Evolutionary conservation across 441 rosid species (phyloP).

Genomic region (Gossypium davidsonii): DNA sequence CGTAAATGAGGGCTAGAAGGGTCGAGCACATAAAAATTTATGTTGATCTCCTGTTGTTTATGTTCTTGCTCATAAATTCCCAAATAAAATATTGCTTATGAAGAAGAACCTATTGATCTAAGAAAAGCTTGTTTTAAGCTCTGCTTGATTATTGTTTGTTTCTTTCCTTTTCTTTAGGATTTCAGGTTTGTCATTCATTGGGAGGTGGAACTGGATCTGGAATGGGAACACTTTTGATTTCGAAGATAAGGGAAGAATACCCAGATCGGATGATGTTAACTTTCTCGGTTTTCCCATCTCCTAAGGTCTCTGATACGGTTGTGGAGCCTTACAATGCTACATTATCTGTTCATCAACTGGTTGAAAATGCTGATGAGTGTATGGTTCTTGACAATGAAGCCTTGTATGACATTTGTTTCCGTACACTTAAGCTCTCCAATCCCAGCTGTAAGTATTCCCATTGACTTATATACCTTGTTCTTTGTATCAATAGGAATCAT

Average conservation of each 20-base stretch:
- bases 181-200: conserved; percentile 56
- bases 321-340: conserved; percentile 65
- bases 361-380: conserved; percentile 55
- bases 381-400: conserved; percentile 67
- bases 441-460: conserved; percentile 47
- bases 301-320: conserved; percentile 58
- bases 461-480: neutral
- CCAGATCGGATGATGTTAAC: conserved; percentile 66
- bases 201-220: conserved; percentile 70
- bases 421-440: conserved; percentile 57
- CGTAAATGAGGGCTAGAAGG: too few species aligned
- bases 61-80: too few species aligned
- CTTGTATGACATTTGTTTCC: conserved; percentile 54
- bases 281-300: conserved; percentile 59
- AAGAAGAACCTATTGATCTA: neutral
- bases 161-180: conserved; percentile 25
- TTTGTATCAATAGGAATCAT: neutral
- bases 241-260: conserved; percentile 58
- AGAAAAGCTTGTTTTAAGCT: neutral
- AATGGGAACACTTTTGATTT: conserved; percentile 56
- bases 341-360: conserved; percentile 55
- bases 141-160: neutral
- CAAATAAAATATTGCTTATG: too few species aligned
- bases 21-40: too few species aligned
- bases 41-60: too few species aligned